Percentiles rank a stretch among this genome's conserved stretches.
phyloP scores from a whole-genome alignment of 768 basidiomycete genomes.

The Lactarius sp. region DNA sequence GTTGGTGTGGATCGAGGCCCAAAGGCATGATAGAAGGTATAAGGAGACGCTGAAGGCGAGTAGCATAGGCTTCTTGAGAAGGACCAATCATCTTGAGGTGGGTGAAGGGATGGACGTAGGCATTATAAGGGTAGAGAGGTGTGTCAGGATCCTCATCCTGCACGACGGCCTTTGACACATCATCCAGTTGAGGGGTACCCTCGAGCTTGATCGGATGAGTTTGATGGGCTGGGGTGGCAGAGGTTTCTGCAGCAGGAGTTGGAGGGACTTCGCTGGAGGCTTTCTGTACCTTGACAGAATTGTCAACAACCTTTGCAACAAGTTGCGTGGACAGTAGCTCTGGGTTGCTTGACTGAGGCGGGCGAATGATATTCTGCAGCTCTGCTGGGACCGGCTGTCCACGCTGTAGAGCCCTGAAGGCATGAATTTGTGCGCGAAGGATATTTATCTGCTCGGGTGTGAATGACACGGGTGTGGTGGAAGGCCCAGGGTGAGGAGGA shows the following conservation, averaged over 20 bases:
- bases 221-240: slow-evolving; percentile 22
- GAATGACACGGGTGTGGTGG: slow-evolving; percentile 74
- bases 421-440: slow-evolving; percentile 77
- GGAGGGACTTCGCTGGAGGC: slow-evolving; percentile 35
- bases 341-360: slow-evolving; percentile 53
- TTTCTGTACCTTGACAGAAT: slow-evolving; percentile 69
- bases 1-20: slow-evolving; percentile 91
- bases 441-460: slow-evolving; percentile 68
- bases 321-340: slow-evolving; percentile 60
- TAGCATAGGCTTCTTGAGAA: slow-evolving; percentile 59
- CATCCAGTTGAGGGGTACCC: slow-evolving; percentile 47
- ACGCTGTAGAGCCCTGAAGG: slow-evolving; percentile 67
- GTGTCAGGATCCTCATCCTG: slow-evolving; percentile 77
- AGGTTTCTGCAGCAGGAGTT: slow-evolving; percentile 18
- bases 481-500: slow-evolving; percentile 46
- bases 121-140: slow-evolving; percentile 88
- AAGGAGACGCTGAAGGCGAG: slow-evolving; percentile 72
- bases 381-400: slow-evolving; percentile 63
- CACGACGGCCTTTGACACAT: slow-evolving; percentile 68
- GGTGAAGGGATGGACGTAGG: slow-evolving; percentile 78
- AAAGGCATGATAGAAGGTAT: slow-evolving; percentile 87
- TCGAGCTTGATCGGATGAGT: slow-evolving; percentile 49
- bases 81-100: slow-evolving; percentile 61
- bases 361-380: slow-evolving; percentile 64
- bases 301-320: slow-evolving; percentile 62